Conservation (phyloP, 352 stramenopile species). For the Pythium vanterpoolii region DNA sequence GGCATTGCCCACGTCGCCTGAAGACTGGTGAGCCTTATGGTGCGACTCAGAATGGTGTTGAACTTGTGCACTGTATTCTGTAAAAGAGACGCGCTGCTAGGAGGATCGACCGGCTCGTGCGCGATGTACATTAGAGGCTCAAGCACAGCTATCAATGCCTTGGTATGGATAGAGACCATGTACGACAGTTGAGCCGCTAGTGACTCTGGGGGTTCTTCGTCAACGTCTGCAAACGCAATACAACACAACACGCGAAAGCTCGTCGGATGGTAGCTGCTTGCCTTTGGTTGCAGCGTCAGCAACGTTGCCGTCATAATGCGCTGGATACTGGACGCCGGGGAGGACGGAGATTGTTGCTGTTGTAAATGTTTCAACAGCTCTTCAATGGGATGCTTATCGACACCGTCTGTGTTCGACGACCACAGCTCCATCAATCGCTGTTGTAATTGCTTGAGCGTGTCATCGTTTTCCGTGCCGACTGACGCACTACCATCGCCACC, state of each 20-base stretch:
- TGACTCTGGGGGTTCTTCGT: constrained; percentile 2
- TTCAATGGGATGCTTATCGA: not conserved
- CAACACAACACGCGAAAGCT: not conserved
- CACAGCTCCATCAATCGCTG: constrained; percentile 2
- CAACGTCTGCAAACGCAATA: not conserved
- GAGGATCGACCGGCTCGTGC: not conserved
- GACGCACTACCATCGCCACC: too few species aligned
- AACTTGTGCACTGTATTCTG: not conserved
- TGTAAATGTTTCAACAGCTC: too few species aligned
- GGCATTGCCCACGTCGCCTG: not conserved
- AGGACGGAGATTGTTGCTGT: too few species aligned
- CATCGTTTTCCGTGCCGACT: too few species aligned
- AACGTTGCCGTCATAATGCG: not conserved
- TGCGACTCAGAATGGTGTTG: not conserved
- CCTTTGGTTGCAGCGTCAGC: constrained; percentile 8
- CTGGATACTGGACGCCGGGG: not conserved
- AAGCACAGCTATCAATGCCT: not conserved
- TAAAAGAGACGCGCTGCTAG: not conserved
- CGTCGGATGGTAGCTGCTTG: not conserved
- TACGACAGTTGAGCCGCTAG: constrained; percentile 6
- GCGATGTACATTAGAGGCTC: not conserved
- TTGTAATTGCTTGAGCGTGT: not conserved
- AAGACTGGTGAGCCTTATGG: not conserved
- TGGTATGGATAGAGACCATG: not conserved
- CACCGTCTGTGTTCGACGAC: not conserved